Conservation (phyloP, 179 eudicot species). For the Silene noctiflora region DNA sequence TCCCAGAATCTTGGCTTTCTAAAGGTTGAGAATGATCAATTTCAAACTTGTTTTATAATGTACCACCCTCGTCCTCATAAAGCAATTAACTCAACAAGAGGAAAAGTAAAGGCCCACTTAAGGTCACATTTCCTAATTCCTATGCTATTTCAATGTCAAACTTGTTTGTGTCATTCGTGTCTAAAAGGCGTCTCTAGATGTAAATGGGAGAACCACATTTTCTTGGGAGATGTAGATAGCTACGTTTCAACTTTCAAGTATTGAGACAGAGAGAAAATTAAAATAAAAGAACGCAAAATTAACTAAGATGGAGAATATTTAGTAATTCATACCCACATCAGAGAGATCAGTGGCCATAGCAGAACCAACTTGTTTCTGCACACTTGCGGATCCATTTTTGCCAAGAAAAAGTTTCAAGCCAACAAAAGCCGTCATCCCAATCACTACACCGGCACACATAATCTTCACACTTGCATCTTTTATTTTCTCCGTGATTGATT, state of each 20-base stretch:
- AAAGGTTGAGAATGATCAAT: neutral
- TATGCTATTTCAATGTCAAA: neutral
- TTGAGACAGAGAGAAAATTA: neutral
- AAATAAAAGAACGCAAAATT: neutral
- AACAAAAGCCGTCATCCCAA: conserved; percentile 65
- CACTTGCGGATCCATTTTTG: conserved; percentile 40
- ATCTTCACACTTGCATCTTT: conserved; percentile 84
- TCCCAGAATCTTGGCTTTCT: neutral
- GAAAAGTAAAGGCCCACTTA: neutral
- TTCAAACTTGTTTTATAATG: neutral
- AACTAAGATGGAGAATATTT: conserved; percentile 7
- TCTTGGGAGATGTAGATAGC: neutral
- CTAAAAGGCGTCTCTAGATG: neutral
- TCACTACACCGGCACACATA: conserved; percentile 81
- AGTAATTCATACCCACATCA: conserved; percentile 62
- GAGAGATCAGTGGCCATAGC: conserved; percentile 71
- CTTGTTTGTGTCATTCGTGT: neutral
- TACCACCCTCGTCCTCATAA: neutral
- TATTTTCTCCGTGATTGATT: conserved; percentile 55
- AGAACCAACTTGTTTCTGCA: conserved; percentile 42
- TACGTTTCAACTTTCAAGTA: neutral
- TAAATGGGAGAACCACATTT: neutral
- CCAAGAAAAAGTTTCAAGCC: conserved; percentile 57
- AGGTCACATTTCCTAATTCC: neutral
- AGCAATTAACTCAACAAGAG: neutral